Base-by-base conservation (phyloP, 768 basidiomycete species). In the Hericium coralloides region DNA sequence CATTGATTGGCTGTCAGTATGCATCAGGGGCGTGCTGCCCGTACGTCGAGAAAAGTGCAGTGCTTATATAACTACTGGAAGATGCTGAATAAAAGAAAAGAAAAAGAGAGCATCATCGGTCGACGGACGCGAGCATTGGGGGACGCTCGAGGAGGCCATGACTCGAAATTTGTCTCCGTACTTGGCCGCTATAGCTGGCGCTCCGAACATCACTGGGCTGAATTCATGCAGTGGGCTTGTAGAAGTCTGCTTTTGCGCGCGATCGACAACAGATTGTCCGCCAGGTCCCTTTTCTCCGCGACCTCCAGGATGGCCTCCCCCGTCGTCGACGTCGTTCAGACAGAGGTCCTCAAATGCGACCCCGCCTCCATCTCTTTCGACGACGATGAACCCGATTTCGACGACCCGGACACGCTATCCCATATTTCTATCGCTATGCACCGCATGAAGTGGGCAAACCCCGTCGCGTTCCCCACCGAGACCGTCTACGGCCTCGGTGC, bases 401-500 rank as follows among this genome's bases (percentile, higher is more conserved):
- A 77, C 7, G 81, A 76, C 37, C 64, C 70, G 20, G 74, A 78
- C 55, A 85, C 89, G 5, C 68, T 72, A 18, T 66, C 73, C 23
- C 78, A 85, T 18, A 72, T 92, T 59, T 67, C 76, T 51, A 64
- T 67, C 18, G 91, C 89, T 0, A 72, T 83, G 6, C 72, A 75
- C 56, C 76, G 79, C 56, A 77, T 89, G 7, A 69, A 76, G 49
- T 63, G 77, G 37, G 72, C 72, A 22, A 74, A 81, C 57, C 76
- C 81, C 20, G 87, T 98, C 55, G 95, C 87, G 0, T 90, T 99
- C 67, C 95, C 97, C 0, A 98, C 97, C 31, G 97, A 99, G 72
- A 98, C 97, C 0, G 97, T 99, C 12, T 99, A 98, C 70, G 97
- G 97, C 1, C 83, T 99, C n/a, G 97, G 90, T 26, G 97, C 93